A percentile compares a stretch with the other conserved stretches of the same genome.
These are phyloP conservation scores for Phytophthora podocarpi DNA, from an alignment of 352 stramenopile genomes.

Conservation along the genomic window DNA sequence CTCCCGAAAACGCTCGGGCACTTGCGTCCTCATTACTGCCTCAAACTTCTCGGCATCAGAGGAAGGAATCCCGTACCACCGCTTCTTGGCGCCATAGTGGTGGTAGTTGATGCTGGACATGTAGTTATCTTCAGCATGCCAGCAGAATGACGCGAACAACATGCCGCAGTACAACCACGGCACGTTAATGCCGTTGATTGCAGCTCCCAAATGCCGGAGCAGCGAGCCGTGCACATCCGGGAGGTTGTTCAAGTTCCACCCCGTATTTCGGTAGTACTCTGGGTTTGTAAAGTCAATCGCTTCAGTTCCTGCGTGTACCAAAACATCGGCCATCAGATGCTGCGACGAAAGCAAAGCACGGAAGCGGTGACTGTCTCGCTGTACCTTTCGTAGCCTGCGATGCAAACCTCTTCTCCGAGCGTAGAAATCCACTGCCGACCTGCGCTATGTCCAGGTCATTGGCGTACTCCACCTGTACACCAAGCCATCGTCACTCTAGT, in stretches of 20 bases:
- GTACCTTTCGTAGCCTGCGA: conserved; percentile 41
- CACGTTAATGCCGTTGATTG: conserved; percentile 97
- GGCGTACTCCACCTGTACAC: conserved; percentile 84
- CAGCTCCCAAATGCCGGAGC: conserved; percentile 93
- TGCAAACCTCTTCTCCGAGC: conserved; percentile 38
- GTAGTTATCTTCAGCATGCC: conserved; percentile 99
- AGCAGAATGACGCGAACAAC: conserved; percentile 98
- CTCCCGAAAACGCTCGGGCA: conserved; percentile 68
- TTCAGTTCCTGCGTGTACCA: conserved; percentile 24
- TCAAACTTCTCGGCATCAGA: conserved; percentile 64
- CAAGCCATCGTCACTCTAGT: neutral
- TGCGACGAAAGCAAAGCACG: neutral
- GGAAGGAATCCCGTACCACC: conserved; percentile 93
- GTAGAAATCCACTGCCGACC: conserved; percentile 85
- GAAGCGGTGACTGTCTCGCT: neutral
- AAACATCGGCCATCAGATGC: conserved; percentile 1
- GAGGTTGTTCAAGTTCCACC: conserved; percentile 99
- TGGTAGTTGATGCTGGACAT: conserved; percentile 99
- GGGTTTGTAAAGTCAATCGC: conserved; percentile 61
- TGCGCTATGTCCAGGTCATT: conserved; percentile 88
- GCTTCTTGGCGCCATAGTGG: conserved; percentile 95
- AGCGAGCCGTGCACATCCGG: conserved; percentile 92
- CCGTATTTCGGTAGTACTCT: conserved; percentile 80
- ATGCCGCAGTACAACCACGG: conserved; percentile 99
- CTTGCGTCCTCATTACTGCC: conserved; percentile 43